Base-by-base conservation (phyloP, 164 flowering plant species). In the Tinospora cordifolia region DNA sequence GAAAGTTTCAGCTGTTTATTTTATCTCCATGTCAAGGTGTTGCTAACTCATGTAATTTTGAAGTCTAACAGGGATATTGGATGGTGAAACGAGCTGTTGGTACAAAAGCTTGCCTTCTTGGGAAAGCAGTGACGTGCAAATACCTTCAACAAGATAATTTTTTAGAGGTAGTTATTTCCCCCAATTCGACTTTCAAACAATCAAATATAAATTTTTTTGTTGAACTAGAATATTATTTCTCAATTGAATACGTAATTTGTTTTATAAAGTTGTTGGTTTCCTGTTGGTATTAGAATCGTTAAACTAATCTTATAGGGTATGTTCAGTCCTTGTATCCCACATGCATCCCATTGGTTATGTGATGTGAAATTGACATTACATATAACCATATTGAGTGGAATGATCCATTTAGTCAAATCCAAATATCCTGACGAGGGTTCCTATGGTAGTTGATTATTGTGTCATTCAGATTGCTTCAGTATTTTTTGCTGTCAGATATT, bases 1-100 rank as follows among this genome's bases (percentile, higher is more conserved):
- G 41, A 72, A 19, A 2, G 38, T 34, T 47, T 2, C 0, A 30
- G 11, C 3, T 27, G 64, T 72, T 51, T 36, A 11, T 2, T 69
- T 68, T 67, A 13, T 25, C 44, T 76, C 11, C 44, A 65, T 67
- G 39, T 17, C 30, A 54, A 51, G 27, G 17, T 24, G 46, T 69
- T 73, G 26, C 64, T 77, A 49, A 75, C 78, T 39, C 69, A 27
- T 66, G 41, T 63, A 17, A 46, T 62, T 27, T 46, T 51, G n/a
- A 34, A 25, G 12, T 69, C 65, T 44, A 68, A 44, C 79, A 94
- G 97, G 99, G 97, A 64, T 92, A 89, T 70, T 94, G 99, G 97
- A 92, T 94, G 97, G 99, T 94, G 63, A 92, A 92, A 84, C 97
- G 97, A 49, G 98, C 97, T 3, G 99, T 94, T 70, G 99, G 99